phyloP scores from a whole-genome alignment of 1,284 basidiomycete genomes.

The Volvariella volvacea region DNA sequence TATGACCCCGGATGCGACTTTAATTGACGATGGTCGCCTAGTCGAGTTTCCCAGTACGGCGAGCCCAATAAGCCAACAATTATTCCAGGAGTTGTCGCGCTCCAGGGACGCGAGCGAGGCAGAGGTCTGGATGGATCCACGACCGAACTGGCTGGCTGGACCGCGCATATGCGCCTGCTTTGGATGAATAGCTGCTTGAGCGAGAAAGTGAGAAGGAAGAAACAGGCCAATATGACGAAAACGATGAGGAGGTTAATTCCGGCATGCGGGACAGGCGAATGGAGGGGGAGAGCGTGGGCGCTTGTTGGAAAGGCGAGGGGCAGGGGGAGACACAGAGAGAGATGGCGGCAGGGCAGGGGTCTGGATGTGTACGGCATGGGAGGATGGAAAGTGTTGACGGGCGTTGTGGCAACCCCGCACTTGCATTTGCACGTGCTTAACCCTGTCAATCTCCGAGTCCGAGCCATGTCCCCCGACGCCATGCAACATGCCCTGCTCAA shows the following conservation, averaged over 20 bases:
- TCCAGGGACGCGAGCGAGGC: background rate
- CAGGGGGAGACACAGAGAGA: background rate
- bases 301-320: no score
- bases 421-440: no score
- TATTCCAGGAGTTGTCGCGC: constrained; percentile 20
- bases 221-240: background rate
- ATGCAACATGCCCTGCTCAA: constrained; percentile 16
- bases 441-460: no score
- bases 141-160: background rate
- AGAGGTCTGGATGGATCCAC: background rate
- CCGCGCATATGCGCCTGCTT: background rate
- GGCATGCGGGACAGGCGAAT: no score
- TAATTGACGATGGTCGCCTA: constrained; percentile 1
- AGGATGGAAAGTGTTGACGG: background rate
- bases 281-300: no score
- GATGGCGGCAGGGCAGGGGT: background rate
- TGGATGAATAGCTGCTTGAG: constrained; percentile 6
- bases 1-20: no score
- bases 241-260: background rate
- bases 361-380: background rate
- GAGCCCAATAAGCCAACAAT: constrained; percentile 40
- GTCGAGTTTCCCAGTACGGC: constrained; percentile 35
- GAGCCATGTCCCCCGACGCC: no score
- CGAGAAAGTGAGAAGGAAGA: constrained; percentile 6
- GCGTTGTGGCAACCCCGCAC: background rate